These are phyloP conservation scores for Phalaenopsis equestris DNA, from an alignment of 106 monocot genomes.

Conservation along the genomic window DNA sequence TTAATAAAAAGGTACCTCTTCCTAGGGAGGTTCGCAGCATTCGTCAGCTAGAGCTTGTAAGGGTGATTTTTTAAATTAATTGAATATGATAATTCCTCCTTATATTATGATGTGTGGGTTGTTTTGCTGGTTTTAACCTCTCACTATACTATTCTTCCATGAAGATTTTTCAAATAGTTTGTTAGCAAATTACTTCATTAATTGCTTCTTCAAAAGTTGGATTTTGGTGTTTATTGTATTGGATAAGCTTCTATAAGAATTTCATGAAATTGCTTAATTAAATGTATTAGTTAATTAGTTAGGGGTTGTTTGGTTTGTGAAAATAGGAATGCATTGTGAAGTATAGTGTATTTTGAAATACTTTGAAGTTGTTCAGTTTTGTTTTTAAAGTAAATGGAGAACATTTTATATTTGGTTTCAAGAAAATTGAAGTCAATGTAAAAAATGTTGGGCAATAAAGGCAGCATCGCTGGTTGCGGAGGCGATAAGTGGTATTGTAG, in stretches of 20 bases:
- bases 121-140: background rate
- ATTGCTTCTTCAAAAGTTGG: background rate
- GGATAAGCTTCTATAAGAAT: background rate
- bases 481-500: no score
- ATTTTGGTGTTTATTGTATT: background rate
- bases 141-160: background rate
- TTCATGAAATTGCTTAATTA: background rate
- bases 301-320: background rate
- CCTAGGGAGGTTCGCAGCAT: slow-evolving; percentile 86
- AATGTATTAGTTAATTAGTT: background rate
- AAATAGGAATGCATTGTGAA: no score
- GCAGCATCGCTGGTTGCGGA: no score
- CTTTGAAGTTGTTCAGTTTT: no score
- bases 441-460: no score
- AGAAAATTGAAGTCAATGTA: no score
- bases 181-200: background rate
- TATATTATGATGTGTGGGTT: background rate
- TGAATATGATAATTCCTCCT: background rate
- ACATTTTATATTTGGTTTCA: no score
- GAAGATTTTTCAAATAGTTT: background rate
- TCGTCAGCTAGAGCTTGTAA: slow-evolving; percentile 93
- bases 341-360: no score
- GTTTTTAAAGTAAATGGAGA: no score
- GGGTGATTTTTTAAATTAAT: slow-evolving; percentile 13
- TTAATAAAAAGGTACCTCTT: slow-evolving; percentile 72